A percentile compares a stretch with the other conserved stretches of the same genome.
Evolutionary conservation across 257 asterid species (phyloP).

Genomic region (Nyctanthes arbortristis): DNA sequence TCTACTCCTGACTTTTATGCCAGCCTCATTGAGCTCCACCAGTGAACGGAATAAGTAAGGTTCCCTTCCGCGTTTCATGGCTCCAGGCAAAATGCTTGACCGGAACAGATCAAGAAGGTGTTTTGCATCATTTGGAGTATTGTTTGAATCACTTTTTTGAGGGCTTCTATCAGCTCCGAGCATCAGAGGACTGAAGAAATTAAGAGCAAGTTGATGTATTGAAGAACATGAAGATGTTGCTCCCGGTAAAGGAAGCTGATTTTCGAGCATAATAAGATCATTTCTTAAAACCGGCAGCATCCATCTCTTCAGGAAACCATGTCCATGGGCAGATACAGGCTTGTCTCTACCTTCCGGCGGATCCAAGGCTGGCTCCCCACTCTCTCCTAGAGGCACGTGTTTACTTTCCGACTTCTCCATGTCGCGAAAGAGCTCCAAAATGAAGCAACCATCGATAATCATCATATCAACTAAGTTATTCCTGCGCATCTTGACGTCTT

Average conservation of each 20-base stretch:
- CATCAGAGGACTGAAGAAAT: slow-evolving; percentile 9
- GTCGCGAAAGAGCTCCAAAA: slow-evolving; percentile 1
- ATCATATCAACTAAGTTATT: slow-evolving; percentile 7
- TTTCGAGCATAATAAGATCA: slow-evolving; percentile 13
- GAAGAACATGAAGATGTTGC: background rate
- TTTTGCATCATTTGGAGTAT: background rate
- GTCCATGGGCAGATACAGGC: background rate
- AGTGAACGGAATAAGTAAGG: background rate
- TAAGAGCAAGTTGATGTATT: background rate
- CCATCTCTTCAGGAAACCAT: background rate
- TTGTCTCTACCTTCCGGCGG: background rate
- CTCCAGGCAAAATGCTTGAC: background rate
- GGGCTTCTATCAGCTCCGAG: background rate
- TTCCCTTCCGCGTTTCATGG: background rate
- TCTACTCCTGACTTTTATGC: background rate
- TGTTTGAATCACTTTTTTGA: background rate
- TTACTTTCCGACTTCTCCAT: background rate
- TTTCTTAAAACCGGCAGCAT: slow-evolving; percentile 3
- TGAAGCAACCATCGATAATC: slow-evolving; percentile 15
- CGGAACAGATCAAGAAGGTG: background rate
- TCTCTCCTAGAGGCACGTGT: background rate
- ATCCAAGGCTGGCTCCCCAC: background rate
- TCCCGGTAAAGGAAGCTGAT: slow-evolving; percentile 6
- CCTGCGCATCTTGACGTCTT: background rate
- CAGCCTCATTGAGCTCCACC: slow-evolving; percentile 10